phyloP scores from a whole-genome alignment of 495 filamentous ascomycete species.

The Aspergillus egyptiacus region DNA sequence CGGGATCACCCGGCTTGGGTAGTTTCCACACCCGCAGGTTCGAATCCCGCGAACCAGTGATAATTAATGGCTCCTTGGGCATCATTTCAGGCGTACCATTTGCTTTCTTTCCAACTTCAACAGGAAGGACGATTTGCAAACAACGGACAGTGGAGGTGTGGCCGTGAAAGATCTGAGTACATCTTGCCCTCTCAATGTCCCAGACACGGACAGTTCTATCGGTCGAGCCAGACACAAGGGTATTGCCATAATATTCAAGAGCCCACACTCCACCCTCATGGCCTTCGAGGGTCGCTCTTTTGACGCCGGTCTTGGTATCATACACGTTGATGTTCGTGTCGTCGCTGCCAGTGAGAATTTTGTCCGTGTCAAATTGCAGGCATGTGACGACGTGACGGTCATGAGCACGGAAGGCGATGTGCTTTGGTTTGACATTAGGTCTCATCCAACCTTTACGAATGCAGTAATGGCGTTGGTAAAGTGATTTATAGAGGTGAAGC shows the following conservation, averaged over 20 bases:
- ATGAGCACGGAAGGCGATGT: conserved; percentile 93
- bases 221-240: conserved; percentile 90
- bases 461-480: conserved; percentile 86
- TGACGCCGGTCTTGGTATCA: conserved; percentile 87
- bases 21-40: conserved; percentile 93
- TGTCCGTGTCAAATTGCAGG: conserved; percentile 94
- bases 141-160: conserved; percentile 97
- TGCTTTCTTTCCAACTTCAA: conserved; percentile 60
- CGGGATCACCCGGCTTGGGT: conserved; percentile 67
- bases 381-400: conserved; percentile 96
- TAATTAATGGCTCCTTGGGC: conserved; percentile 89
- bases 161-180: conserved; percentile 92
- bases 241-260: conserved; percentile 91
- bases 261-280: conserved; percentile 99
- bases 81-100: conserved; percentile 79
- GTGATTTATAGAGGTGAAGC: conserved; percentile 91
- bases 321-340: conserved; percentile 98
- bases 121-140: conserved; percentile 88
- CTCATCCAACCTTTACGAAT: conserved; percentile 89
- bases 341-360: conserved; percentile 95
- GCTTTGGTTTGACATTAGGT: conserved; percentile 75
- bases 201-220: conserved; percentile 94
- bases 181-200: conserved; percentile 88
- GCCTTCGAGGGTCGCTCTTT: conserved; percentile 75
- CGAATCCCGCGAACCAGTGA: conserved; percentile 94